phyloP scores from a whole-genome alignment of 1,139 yeast genomes.

The Yamadazyma atmosphaerica region DNA sequence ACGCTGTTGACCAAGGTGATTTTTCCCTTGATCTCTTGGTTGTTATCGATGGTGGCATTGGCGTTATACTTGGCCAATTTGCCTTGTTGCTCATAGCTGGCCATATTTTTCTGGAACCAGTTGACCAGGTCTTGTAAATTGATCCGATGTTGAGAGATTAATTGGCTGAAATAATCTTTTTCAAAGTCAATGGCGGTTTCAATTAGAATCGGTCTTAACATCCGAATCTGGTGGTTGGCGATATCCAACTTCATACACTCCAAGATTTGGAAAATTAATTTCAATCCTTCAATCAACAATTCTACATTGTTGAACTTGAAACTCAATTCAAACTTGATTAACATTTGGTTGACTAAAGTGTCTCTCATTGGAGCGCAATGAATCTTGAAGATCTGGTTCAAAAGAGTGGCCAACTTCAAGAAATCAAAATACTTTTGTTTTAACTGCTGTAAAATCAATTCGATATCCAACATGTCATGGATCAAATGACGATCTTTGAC shows the following conservation, averaged over 20 bases:
- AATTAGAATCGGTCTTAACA: slow-evolving; percentile 78
- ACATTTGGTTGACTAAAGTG: slow-evolving; percentile 85
- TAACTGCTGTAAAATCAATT: slow-evolving; percentile 73
- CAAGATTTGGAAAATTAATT: slow-evolving; percentile 77
- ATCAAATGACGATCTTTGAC: slow-evolving; percentile 69
- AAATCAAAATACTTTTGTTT: slow-evolving; percentile 69
- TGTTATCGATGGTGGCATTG: background rate
- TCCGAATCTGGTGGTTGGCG: slow-evolving; percentile 90
- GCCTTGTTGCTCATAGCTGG: slow-evolving; percentile 7
- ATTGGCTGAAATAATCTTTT: slow-evolving; percentile 77
- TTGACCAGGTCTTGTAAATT: slow-evolving; percentile 63
- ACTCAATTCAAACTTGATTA: slow-evolving; percentile 63
- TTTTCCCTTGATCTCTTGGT: slow-evolving; percentile 22
- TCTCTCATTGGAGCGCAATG: slow-evolving; percentile 98
- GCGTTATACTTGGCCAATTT: slow-evolving; percentile 5
- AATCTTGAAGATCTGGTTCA: slow-evolving; percentile 67
- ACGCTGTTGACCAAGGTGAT: slow-evolving; percentile 49
- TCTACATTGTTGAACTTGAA: slow-evolving; percentile 52
- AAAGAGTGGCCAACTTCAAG: slow-evolving; percentile 67
- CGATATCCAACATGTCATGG: slow-evolving; percentile 75
- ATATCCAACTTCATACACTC: slow-evolving; percentile 97
- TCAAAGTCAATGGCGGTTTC: slow-evolving; percentile 94
- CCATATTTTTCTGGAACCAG: slow-evolving; percentile 52
- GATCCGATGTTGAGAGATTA: slow-evolving; percentile 65
- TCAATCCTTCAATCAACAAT: slow-evolving; percentile 71